phyloP scores from a whole-genome alignment of 805 yeast genomes.

The Candida peoriensis region DNA sequence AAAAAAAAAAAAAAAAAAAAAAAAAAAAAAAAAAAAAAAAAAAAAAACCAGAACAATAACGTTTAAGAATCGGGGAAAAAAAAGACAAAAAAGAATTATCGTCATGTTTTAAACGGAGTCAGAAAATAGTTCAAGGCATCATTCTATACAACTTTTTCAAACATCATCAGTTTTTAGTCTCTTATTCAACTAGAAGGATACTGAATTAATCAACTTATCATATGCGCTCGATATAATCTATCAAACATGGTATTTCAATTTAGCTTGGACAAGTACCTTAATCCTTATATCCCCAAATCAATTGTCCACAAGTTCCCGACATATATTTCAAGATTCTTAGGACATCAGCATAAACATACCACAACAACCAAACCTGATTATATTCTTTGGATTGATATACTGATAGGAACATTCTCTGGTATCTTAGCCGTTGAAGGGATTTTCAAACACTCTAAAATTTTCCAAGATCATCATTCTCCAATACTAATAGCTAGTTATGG shows the following conservation, averaged over 20 bases:
- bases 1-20: too few species aligned
- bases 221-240: too few species aligned
- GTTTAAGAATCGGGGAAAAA: too few species aligned
- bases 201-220: too few species aligned
- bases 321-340: conserved; percentile 33
- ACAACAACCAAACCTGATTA: conserved; percentile 27
- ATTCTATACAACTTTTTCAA: too few species aligned
- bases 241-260: conserved; percentile 11
- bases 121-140: too few species aligned
- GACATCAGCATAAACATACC: conserved; percentile 30
- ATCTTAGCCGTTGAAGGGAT: conserved; percentile 41
- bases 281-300: conserved; percentile 19
- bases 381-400: conserved; percentile 40
- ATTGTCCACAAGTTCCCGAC: conserved; percentile 30
- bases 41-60: too few species aligned
- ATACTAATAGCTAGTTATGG: conserved; percentile 52
- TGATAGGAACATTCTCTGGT: conserved; percentile 43
- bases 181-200: too few species aligned
- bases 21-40: too few species aligned
- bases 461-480: conserved; percentile 38
- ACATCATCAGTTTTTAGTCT: too few species aligned
- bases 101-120: too few species aligned
- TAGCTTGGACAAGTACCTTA: conserved; percentile 15
- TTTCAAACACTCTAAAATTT: conserved; percentile 34
- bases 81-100: too few species aligned